Percentiles rank a stretch among this genome's conserved stretches.
Conservation (phyloP, 2,329 filamentous ascomycete genomes). For the Epichloe aotearoae region DNA sequence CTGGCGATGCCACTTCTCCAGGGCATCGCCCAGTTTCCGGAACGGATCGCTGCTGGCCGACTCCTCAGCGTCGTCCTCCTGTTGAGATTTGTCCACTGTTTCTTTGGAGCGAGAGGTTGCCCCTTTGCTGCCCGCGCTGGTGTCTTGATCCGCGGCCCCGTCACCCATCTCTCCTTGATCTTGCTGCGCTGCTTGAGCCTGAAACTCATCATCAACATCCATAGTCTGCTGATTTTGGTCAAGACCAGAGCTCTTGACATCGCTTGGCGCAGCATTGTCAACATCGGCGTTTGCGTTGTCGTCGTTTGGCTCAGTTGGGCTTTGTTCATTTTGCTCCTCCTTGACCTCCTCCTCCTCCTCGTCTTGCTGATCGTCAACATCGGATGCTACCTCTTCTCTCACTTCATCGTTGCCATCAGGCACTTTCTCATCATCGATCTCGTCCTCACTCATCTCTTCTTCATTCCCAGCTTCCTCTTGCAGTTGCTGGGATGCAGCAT, state of each 20-base stretch:
- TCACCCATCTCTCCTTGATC: slow-evolving; percentile 56
- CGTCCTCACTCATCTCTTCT: slow-evolving; percentile 24
- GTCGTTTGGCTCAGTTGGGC: slow-evolving; percentile 19
- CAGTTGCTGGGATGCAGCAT: slow-evolving; percentile 23
- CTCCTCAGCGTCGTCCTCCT: slow-evolving; percentile 31
- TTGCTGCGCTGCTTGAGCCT: slow-evolving; percentile 47
- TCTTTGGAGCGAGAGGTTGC: slow-evolving; percentile 35
- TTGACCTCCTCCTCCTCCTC: slow-evolving; percentile 4
- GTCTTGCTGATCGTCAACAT: slow-evolving; percentile 12
- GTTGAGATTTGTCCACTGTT: slow-evolving; percentile 31
- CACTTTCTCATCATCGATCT: slow-evolving; percentile 36
- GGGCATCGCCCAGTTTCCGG: slow-evolving; percentile 84
- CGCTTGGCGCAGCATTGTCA: slow-evolving; percentile 51
- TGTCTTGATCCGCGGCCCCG: slow-evolving; percentile 48
- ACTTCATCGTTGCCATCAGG: slow-evolving; percentile 35
- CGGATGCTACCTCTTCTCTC: slow-evolving; percentile 28
- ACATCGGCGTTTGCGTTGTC: slow-evolving; percentile 40
- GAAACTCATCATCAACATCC: slow-evolving; percentile 47
- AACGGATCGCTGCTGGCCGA: slow-evolving; percentile 54
- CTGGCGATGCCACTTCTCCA: slow-evolving; percentile 86
- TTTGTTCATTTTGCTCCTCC: slow-evolving; percentile 27
- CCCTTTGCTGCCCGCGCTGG: slow-evolving; percentile 50
- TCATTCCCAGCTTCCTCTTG: slow-evolving; percentile 31
- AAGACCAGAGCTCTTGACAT: slow-evolving; percentile 49
- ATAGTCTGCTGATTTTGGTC: slow-evolving; percentile 51